Evolutionary conservation across 306 rosid genomes (phyloP), one percentile per base, ranked within the genome.

Genomic region (Dicorynia guianensis): DNA sequence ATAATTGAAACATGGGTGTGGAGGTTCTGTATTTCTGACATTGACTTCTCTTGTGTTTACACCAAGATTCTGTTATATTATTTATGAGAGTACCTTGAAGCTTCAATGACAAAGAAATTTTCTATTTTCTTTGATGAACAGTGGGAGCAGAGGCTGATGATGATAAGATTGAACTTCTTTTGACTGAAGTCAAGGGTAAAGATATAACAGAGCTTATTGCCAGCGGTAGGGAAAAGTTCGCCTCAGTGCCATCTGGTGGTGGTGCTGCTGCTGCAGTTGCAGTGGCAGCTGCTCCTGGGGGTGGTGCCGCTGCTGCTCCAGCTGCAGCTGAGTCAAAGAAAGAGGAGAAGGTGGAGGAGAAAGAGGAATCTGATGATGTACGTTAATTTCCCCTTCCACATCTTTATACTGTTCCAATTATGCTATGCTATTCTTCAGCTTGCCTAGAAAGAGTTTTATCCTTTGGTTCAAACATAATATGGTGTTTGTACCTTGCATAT

Each of bases 351-450:
- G 88, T 73, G 6, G 92, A 84, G 77, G 88, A 85, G 89, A 83
- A 89, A 17, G 92, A 91, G 65, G 91, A 91, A 72, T 86, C 92
- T 0, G 92, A 87, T 11, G 95, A 91, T 20, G 94, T 91, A 84
- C 87, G 88, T 57, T 39, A 50, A 55, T 20, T 17, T 42, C 40
- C 54, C 25, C n/a, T 7, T 12, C 4, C 36, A 20, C 60, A 19
- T 19, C 14, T 3, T 25, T 3, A 6, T 11, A 13, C 4, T 19
- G 4, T 18, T 59, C 44, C 56, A 17, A 34, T 59, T 13, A 34
- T 33, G 38, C 5, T 20, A 35, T 60, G 43, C 20, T 35, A 60
- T 40, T 40, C 46, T 2, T 40, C 46, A 6, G 11, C 39, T 43
- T 25, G 46, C 25, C n/a, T 20, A 43, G 13, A 18, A 8, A 35